Percentiles rank a stretch among this genome's conserved stretches.
phyloP scores from a whole-genome alignment of 306 rosid genomes.

The cucumber (Cucumis sativus) region DNA sequence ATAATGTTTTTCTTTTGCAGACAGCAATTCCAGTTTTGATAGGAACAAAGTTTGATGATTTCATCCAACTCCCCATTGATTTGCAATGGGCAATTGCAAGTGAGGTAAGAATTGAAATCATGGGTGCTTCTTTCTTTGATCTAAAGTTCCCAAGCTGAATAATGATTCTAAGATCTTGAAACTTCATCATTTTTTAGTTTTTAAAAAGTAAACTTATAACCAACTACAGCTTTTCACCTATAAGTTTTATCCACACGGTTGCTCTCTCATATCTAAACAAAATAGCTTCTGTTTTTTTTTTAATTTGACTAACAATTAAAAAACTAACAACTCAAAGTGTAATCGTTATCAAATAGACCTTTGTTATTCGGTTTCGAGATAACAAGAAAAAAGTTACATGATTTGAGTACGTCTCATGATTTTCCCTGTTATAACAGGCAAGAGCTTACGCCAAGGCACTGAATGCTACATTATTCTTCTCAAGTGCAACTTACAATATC shows the following conservation, averaged over 20 bases:
- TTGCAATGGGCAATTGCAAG: slow-evolving; percentile 92
- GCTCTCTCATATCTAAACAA: too few species aligned
- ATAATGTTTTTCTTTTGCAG: slow-evolving; percentile 24
- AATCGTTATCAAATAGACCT: too few species aligned
- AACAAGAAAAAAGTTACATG: not conserved
- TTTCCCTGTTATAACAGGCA: slow-evolving; percentile 43
- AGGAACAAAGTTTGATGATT: slow-evolving; percentile 93
- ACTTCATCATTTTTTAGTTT: not conserved
- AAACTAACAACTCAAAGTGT: too few species aligned
- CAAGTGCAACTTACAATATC: slow-evolving; percentile 90
- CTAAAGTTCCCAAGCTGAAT: not conserved
- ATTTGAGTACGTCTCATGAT: not conserved
- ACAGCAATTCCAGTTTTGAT: slow-evolving; percentile 80
- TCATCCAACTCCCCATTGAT: slow-evolving; percentile 94
- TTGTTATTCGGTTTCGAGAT: too few species aligned
- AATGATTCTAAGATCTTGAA: not conserved
- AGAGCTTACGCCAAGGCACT: slow-evolving; percentile 77
- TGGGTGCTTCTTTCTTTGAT: not conserved
- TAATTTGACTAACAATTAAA: too few species aligned
- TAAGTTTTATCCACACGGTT: too few species aligned
- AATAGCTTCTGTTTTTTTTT: too few species aligned
- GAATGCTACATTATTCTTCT: slow-evolving; percentile 82
- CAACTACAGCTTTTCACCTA: too few species aligned
- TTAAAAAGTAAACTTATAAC: too few species aligned
- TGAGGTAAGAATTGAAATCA: slow-evolving; percentile 36